Percentiles rank a stretch among this genome's conserved stretches.
Conservation (phyloP, 2,329 filamentous ascomycete genomes). For the Xylaria sp. region DNA sequence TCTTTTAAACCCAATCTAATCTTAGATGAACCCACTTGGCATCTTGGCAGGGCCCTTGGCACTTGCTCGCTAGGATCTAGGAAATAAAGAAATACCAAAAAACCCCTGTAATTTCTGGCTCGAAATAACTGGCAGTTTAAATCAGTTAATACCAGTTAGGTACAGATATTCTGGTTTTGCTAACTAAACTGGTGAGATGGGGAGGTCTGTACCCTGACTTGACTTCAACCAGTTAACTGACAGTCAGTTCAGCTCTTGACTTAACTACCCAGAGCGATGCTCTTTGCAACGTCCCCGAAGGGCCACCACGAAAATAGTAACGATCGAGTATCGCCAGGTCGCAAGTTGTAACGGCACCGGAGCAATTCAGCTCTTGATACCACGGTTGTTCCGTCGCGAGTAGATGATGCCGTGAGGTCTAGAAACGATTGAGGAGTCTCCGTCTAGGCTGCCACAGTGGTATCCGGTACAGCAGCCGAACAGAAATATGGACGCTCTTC, state of each 20-base stretch:
- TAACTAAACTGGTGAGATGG: constrained; percentile 2
- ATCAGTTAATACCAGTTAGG: constrained; percentile 5
- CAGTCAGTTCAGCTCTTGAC: constrained; percentile 8
- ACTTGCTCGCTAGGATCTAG: background rate
- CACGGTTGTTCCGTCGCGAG: constrained; percentile 12
- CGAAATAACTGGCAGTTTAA: constrained; percentile 7
- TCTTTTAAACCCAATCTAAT: constrained; percentile 6
- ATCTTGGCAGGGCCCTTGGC: too few relatives aligned
- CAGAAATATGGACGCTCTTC: constrained; percentile 12
- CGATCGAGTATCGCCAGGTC: constrained; percentile 1
- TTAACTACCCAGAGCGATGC: constrained; percentile 8
- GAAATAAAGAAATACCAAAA: constrained; percentile 8
- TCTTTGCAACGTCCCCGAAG: constrained; percentile 5
- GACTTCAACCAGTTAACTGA: constrained; percentile 6
- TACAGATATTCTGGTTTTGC: constrained; percentile 7
- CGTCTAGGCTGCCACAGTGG: constrained; percentile 9
- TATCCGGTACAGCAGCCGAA: constrained; percentile 11
- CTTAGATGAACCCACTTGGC: constrained; percentile 3
- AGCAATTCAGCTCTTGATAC: constrained; percentile 7
- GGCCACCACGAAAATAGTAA: constrained; percentile 6
- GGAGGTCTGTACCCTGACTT: background rate
- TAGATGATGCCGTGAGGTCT: constrained; percentile 12
- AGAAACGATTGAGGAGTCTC: constrained; percentile 12
- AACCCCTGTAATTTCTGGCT: constrained; percentile 1
- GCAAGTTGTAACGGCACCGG: constrained; percentile 4